Base-by-base conservation (phyloP, 2,329 filamentous ascomycete species). In the Penicillium griseofulvum region DNA sequence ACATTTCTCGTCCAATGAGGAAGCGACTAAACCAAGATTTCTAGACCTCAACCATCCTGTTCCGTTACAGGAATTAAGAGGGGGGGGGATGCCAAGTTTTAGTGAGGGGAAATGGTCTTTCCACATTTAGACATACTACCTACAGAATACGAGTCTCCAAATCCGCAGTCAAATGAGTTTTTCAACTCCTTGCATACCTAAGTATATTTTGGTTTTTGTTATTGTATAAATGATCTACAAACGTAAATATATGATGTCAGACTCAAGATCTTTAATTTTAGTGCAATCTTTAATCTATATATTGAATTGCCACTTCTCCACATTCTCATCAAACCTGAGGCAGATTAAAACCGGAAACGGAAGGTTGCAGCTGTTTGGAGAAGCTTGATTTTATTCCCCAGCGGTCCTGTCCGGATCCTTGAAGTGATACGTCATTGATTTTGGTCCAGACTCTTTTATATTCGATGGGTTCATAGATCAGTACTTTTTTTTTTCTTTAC, bases 401-500 rank as follows among this genome's bases (percentile, higher is more conserved):
- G 12, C n/a, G n/a, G n/a, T 26, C 22, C 19, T 50, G 45, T 28
- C 45, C 9, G 36, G 14, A 39, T 29, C 41, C 39, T 52, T 6
- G 24, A 38, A 14, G 19, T 2, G 22, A 9, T 17, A 51, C 52
- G 52, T 55, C 52, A 55, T 55, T 3, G 33, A 55, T 51, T 45
- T 33, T 11, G 26, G 33, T 54, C 52, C 47, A 49, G 52, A 49
- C 52, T 43, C 24, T 26, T 38, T 19, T 33, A 22, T 52, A 36
- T 48, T 7, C 29, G 47, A 22, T 19, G 9, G 12, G 14, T 34
- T 24, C 37, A 50, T 29, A 14, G 17, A 44, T 14, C 11, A 22
- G 22, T 22, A 22, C 22, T 22, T 22, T 22, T 22, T 22, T 22
- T 22, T 4, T 22, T 22, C 4, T 22, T 4, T 22, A 4, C 22